Conservation (phyloP, 164 flowering plant species). For the Tinospora cordifolia region DNA sequence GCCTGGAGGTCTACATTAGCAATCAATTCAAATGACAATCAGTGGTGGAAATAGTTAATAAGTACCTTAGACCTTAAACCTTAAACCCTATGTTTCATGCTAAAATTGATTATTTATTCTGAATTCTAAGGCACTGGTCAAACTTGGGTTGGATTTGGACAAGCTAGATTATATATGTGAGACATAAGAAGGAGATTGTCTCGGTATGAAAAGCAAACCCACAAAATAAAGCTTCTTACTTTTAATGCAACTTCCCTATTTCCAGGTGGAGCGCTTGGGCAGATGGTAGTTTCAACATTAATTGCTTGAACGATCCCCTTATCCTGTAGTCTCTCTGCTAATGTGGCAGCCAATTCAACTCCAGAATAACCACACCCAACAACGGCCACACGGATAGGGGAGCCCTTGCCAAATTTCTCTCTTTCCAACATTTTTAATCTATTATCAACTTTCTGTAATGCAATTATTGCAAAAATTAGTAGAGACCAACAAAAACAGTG, state of each 20-base stretch:
- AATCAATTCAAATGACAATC: too few species aligned
- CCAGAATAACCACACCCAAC: slow-evolving; percentile 98
- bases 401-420: slow-evolving; percentile 47
- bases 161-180: too few species aligned
- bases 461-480: not conserved
- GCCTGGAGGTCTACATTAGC: too few species aligned
- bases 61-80: too few species aligned
- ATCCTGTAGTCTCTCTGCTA: slow-evolving; percentile 70
- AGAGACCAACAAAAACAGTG: not conserved
- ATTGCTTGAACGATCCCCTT: slow-evolving; percentile 78
- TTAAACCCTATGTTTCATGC: too few species aligned
- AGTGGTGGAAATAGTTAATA: too few species aligned
- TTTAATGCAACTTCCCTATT: slow-evolving; percentile 85
- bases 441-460: slow-evolving; percentile 57
- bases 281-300: slow-evolving; percentile 57
- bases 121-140: too few species aligned
- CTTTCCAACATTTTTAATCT: slow-evolving; percentile 60
- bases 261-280: slow-evolving; percentile 78
- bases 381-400: slow-evolving; percentile 57
- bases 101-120: too few species aligned
- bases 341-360: slow-evolving; percentile 91
- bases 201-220: not conserved
- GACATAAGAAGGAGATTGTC: too few species aligned
- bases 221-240: slow-evolving; percentile 31
- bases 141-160: too few species aligned